Evolutionary conservation across 2,329 filamentous ascomycete species (phyloP).

Genomic region (Juglanconis oblonga): DNA sequence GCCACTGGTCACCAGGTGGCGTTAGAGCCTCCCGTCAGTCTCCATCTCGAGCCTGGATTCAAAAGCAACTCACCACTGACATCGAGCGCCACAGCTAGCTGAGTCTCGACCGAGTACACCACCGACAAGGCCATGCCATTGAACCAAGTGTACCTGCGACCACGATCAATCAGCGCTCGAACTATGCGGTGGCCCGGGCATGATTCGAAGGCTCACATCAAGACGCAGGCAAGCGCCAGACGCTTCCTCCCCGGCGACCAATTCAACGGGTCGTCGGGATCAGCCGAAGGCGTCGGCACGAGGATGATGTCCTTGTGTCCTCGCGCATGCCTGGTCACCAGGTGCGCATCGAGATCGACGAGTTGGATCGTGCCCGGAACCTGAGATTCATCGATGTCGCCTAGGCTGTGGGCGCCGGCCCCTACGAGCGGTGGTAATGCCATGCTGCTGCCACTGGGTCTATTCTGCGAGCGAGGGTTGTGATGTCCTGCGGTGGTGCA

Average conservation of each 20-base stretch:
- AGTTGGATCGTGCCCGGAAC: constrained; percentile 31
- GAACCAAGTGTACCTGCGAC: constrained; percentile 19
- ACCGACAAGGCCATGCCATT: constrained; percentile 18
- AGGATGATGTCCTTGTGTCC: constrained; percentile 34
- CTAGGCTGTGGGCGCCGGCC: background rate
- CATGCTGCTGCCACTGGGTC: no score
- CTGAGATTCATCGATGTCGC: constrained; percentile 22
- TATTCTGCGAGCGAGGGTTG: background rate
- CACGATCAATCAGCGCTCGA: background rate
- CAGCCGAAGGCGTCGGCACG: constrained; percentile 35
- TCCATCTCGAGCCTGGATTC: no score
- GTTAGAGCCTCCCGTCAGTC: no score
- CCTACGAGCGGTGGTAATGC: no score
- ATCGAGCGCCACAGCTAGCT: constrained; percentile 15
- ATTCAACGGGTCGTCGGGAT: constrained; percentile 41
- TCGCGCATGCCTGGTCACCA: constrained; percentile 27
- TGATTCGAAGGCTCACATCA: constrained; percentile 18
- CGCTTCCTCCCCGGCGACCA: constrained; percentile 25
- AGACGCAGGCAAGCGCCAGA: constrained; percentile 23
- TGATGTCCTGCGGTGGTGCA: background rate
- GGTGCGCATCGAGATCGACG: constrained; percentile 27
- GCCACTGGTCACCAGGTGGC: background rate
- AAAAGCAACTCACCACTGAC: constrained; percentile 10
- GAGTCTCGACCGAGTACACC: constrained; percentile 15
- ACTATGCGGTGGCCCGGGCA: no score